Percentiles rank a stretch among this genome's conserved stretches.
phyloP scores from a whole-genome alignment of 345 rosid species.

The Eucalyptus sp. region DNA sequence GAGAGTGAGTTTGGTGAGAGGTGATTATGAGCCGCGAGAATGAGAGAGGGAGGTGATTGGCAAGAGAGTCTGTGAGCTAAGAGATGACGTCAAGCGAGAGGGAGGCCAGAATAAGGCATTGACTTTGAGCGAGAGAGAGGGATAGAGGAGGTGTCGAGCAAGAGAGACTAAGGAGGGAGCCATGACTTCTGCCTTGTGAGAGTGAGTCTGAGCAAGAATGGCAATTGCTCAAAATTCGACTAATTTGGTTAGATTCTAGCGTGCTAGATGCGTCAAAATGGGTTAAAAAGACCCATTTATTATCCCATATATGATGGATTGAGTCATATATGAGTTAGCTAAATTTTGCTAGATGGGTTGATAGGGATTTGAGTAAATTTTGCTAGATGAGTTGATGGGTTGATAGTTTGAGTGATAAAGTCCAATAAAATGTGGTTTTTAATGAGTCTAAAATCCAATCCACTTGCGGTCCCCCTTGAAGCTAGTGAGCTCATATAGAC shows the following conservation, averaged over 20 bases:
- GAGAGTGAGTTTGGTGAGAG: background rate
- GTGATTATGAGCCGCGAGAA: background rate
- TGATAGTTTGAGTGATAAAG: background rate
- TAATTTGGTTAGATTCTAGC: no score
- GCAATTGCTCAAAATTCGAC: no score
- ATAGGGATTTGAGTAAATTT: background rate
- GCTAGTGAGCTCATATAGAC: background rate
- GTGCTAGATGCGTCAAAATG: no score
- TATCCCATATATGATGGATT: accelerated
- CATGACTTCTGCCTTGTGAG: background rate
- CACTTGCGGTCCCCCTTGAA: background rate
- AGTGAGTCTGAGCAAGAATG: accelerated
- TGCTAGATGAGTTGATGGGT: accelerated
- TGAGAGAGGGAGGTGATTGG: no score
- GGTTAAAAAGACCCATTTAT: background rate
- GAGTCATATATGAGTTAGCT: background rate
- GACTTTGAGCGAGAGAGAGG: no score
- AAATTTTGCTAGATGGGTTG: background rate
- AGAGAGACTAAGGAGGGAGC: background rate
- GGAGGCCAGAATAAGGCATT: background rate
- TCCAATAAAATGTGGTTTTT: background rate
- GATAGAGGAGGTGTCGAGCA: background rate
- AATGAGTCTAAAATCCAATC: no score
- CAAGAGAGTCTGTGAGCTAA: background rate
- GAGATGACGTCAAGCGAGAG: background rate